phyloP scores from a whole-genome alignment of 75 land plant genomes.

The Azolla pinnata region DNA sequence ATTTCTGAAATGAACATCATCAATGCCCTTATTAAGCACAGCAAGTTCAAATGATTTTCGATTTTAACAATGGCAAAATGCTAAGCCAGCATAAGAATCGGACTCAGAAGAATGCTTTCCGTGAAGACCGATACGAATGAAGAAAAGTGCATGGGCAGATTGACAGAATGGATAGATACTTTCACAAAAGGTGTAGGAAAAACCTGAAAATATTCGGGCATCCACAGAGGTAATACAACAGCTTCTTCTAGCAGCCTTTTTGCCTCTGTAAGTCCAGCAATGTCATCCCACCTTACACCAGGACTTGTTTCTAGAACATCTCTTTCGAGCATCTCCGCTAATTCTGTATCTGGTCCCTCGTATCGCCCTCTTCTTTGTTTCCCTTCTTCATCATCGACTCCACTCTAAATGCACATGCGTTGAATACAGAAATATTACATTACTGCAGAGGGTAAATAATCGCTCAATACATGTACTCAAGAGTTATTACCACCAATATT shows the following conservation, averaged over 20 bases:
- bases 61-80: too few relatives aligned
- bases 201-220: slow-evolving; percentile 27
- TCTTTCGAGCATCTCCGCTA: slow-evolving; percentile 21
- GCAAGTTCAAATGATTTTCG: too few relatives aligned
- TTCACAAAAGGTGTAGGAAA: too few relatives aligned
- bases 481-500: too few relatives aligned
- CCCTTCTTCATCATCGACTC: slow-evolving; percentile 21
- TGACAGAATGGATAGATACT: too few relatives aligned
- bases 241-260: slow-evolving; percentile 24
- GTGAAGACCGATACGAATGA: too few relatives aligned
- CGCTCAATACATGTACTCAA: neutral
- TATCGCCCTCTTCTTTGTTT: slow-evolving; percentile 15
- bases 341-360: slow-evolving; percentile 23
- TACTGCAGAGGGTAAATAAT: neutral
- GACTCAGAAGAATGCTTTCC: too few relatives aligned
- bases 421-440: neutral
- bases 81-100: too few relatives aligned
- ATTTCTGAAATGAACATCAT: too few relatives aligned
- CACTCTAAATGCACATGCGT: slow-evolving; percentile 13
- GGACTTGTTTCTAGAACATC: slow-evolving; percentile 15
- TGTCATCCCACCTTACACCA: slow-evolving; percentile 18
- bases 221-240: slow-evolving; percentile 20
- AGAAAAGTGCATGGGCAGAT: too few relatives aligned
- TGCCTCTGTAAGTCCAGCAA: slow-evolving; percentile 17
- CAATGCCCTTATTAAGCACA: too few relatives aligned